These are phyloP conservation scores for Arachnopeziza araneosa DNA, from an alignment of 2,329 filamentous ascomycete genomes.

Conservation along the genomic window DNA sequence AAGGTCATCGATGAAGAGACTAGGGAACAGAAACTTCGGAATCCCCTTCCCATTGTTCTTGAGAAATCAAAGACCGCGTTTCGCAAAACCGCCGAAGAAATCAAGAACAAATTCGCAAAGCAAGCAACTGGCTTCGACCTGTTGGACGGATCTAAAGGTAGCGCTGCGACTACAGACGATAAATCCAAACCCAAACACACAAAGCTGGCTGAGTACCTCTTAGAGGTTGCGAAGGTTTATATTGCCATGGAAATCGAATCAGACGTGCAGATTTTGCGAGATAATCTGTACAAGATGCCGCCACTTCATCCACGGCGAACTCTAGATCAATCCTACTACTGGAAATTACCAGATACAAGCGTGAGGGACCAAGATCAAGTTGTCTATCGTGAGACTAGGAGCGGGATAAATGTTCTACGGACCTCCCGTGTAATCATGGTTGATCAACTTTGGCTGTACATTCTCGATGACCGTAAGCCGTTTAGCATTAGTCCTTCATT, in stretches of 20 bases:
- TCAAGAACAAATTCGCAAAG: background rate
- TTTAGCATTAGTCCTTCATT: background rate
- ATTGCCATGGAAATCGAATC: conserved; percentile 18
- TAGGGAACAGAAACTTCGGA: background rate
- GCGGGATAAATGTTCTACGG: conserved; percentile 3
- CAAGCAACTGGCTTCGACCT: background rate
- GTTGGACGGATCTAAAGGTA: background rate
- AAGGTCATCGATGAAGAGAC: conserved; percentile 9
- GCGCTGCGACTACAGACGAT: background rate
- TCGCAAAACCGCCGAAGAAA: background rate
- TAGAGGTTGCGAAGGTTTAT: conserved; percentile 13
- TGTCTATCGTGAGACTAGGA: conserved; percentile 19
- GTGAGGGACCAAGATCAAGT: conserved; percentile 31
- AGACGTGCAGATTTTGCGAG: conserved; percentile 17
- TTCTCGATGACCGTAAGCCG: conserved; percentile 31
- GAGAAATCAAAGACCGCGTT: background rate
- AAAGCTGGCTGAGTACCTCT: conserved; percentile 11
- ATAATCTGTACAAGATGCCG: conserved; percentile 6
- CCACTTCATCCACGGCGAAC: conserved; percentile 38
- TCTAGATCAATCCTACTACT: conserved; percentile 40
- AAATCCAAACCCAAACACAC: background rate
- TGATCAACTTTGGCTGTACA: conserved; percentile 40
- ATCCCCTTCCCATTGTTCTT: background rate
- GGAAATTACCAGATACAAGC: conserved; percentile 34
- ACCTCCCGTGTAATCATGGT: conserved; percentile 34